Percentiles rank a stretch among this genome's conserved stretches.
Evolutionary conservation across 2,329 filamentous ascomycete species (phyloP).

Genomic region (Amesomyces nigricolor): DNA sequence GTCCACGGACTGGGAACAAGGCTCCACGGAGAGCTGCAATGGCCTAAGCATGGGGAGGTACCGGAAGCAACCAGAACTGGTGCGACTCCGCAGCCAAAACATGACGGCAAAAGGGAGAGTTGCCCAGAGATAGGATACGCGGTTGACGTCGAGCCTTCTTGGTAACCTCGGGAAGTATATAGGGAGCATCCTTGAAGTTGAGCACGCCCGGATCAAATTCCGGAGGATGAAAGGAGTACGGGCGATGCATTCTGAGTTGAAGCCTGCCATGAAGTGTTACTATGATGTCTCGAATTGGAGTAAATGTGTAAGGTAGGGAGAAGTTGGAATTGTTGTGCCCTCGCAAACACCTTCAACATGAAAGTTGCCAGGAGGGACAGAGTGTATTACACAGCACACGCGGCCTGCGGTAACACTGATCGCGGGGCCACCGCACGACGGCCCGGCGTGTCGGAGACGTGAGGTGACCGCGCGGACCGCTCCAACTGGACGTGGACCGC

Average conservation of each 20-base stretch:
- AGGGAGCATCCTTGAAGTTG: not conserved
- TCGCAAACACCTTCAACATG: too few species aligned
- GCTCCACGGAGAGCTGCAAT: too few species aligned
- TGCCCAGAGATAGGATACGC: not conserved
- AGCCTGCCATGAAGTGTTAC: too few species aligned
- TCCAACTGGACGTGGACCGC: too few species aligned
- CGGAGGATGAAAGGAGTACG: too few species aligned
- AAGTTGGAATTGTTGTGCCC: not conserved
- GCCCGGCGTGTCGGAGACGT: too few species aligned
- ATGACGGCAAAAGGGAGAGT: not conserved
- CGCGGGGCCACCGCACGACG: not conserved
- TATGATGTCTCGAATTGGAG: not conserved
- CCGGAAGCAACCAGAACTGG: not conserved
- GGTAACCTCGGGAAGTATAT: not conserved
- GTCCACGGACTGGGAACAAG: not conserved
- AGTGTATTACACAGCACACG: not conserved
- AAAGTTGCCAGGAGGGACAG: too few species aligned
- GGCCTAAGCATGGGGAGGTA: too few species aligned
- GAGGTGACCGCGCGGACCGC: not conserved
- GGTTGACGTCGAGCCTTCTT: conserved; percentile 4
- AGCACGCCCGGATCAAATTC: too few species aligned
- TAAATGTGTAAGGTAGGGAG: not conserved
- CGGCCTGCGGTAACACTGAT: conserved; percentile 6
- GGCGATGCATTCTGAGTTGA: too few species aligned
- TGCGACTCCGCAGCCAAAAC: not conserved